Evolutionary conservation across 495 filamentous ascomycete species (phyloP), one percentile per base, ranked within the genome.

Genomic region (Pseudevernia furfuracea): DNA sequence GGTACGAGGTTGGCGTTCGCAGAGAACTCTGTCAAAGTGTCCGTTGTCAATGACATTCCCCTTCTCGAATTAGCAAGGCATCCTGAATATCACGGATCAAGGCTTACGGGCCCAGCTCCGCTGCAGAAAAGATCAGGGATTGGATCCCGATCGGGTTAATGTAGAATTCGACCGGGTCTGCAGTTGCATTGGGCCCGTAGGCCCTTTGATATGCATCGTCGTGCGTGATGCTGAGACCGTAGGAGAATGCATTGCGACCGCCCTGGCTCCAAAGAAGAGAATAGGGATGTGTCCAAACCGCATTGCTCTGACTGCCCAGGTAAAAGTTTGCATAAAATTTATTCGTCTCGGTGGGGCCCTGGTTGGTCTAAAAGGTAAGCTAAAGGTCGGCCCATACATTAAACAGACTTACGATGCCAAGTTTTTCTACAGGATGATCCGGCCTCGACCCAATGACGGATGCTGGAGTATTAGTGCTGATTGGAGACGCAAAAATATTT

Each of bases 301-400:
- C 79, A 41, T 82, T 81, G 5, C 75, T 81, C 72, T 96, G 92
- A 59, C 74, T 81, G 5, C 87, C 90, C 3, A 97, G 77, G 70
- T 92, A 94, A 66, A 96, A 85, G 58, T 95, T 96, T 58, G 86
- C 85, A 70, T 96, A 96, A 73, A 96, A 98, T 70, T 96, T 96
- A 73, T 97, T 95, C 14, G 91, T 94, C 75, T 73, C 25, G 81
- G 75, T 63, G 77, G 72, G 48, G 71, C 64, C 73, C 77, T 36
- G 38, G 21, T 0, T 17, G 49, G 46, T 49, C 46, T 49, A 65
- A 48, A 41, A 34, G 55, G 76, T 36, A 75, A 77, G n/a, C 73
- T 77, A 71, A 36, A 74, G 71, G 15, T 78, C 72, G 0, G 79
- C 79, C 60, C 81, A 77, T 15, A 14, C 15, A 49, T 7, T 9